Base-by-base conservation (phyloP, 208 protist genomes). In the Kentomonas sorsogonicus region DNA sequence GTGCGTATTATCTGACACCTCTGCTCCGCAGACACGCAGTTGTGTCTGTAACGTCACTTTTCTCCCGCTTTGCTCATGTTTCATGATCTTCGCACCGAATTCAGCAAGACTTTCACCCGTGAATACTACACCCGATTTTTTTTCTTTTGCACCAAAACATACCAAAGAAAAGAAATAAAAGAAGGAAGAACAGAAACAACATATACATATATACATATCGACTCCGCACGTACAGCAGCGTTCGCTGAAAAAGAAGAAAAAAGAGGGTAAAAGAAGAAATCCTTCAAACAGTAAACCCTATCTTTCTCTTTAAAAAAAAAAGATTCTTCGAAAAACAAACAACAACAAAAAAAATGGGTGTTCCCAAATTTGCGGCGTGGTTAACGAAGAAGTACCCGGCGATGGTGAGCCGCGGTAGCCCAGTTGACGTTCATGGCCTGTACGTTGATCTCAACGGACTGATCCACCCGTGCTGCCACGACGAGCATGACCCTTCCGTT, bases 391-490 rank as follows among this genome's bases (percentile, higher is more conserved):
- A 91, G 68, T 91, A 89, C 60, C 87, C 87, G 5, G 57, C 50
- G 7, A 84, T 91, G 69, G 69, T 88, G 33, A 23, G 58, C 22
- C 50, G 73, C 13, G 2, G 7, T 30, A 75, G 68, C 55, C 83
- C 83, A 0, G 31, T 23, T 0, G 43, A 69, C 30, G 76, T 91
- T 5, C 83, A 82, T 61, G 89, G 69, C 87, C 97, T 91, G 76
- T 98, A 80, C 93, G 93, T 91, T 70, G 91, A 97, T 48, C 69
- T 97, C 26, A 97, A 97, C 69, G 96, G 94, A 9, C 61, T 99
- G 27, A 99, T 99, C 61, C 99, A 99, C 73, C 96, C 96, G 0
- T 99, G 97, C 60, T 97, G 91, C 47, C 98, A 99, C 71, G 87
- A 90, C 45, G 95, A 98, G 45, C 60, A 91, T 50, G 84, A 93